Base-by-base conservation (phyloP, 768 basidiomycete genomes). In the Boletus subcaerulescens region DNA sequence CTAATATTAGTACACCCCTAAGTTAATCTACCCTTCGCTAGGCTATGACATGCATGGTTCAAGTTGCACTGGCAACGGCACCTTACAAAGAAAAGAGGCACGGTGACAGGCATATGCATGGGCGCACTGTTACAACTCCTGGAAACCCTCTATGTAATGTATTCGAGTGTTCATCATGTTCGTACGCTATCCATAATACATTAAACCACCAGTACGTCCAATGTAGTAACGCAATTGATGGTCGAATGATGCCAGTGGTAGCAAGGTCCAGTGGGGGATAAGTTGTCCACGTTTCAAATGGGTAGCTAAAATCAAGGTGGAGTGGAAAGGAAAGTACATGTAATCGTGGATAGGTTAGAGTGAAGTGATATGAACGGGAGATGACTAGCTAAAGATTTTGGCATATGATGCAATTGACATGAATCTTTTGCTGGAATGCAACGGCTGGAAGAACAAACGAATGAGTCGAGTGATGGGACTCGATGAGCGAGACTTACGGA, bases 351-450 rank as follows among this genome's bases (percentile, higher is more conserved):
- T 73, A 66, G 61, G 53, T 62, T 70, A 66, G 62, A 60, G 62
- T 55, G 52, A 50, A 48, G 40, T 63, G 47, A 64, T 65, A 60
- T 69, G 61, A 40, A 60, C 50, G 32, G 46, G 48, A 59, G 56
- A 69, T 67, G 73, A 70, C 77, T 71, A 69, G 67, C 79, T 81
- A 87, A 71, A 86, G 72, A 74, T 70, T 81, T 71, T 85, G 76
- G 70, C 88, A 90, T 65, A 90, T 69, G 39, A 81, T 73, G 76
- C 88, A 90, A 55, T 80, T 72, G 64, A 87, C 71, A 61, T 80
- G 77, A 65, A 91, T 65, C 57, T 72, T 76, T 59, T 76, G 76
- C 55, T 80, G 83, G 76, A 92, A 81, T 47, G 82, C 71, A 58
- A 75, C 77, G 61, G 87, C 87, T 89, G 60, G 12, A 49, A 26